These are phyloP conservation scores for Aspergillus olivimuriae DNA, from an alignment of 495 filamentous ascomycete genomes.

Conservation along the genomic window DNA sequence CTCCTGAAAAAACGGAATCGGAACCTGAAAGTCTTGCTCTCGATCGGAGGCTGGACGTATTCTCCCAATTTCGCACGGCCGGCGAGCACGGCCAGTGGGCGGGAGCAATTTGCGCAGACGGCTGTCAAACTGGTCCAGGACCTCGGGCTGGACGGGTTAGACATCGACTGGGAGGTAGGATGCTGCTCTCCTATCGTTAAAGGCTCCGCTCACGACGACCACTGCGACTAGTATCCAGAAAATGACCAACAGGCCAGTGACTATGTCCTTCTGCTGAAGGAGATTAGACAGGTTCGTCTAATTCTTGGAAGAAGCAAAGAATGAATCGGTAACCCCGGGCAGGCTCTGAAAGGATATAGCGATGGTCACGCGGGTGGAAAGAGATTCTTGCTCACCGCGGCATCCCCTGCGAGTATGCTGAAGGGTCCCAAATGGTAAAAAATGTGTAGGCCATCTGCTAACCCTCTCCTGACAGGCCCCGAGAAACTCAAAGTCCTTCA, in stretches of 20 bases:
- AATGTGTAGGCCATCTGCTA: background rate
- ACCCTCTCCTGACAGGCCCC: constrained; percentile 51
- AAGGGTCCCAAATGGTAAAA: no score
- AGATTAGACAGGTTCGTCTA: background rate
- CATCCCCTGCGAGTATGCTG: background rate
- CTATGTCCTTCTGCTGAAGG: background rate
- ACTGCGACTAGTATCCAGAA: background rate
- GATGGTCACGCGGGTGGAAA: background rate
- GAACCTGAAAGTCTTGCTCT: constrained; percentile 81
- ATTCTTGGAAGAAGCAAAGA: background rate
- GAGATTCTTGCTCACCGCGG: background rate
- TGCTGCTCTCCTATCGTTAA: background rate
- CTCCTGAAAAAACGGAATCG: constrained; percentile 81
- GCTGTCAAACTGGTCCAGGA: constrained; percentile 61
- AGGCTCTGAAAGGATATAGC: background rate
- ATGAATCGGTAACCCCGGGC: background rate
- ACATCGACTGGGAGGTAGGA: constrained; percentile 56
- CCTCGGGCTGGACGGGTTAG: constrained; percentile 54
- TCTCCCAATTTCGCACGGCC: constrained; percentile 73
- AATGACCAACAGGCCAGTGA: background rate
- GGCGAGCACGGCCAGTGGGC: constrained; percentile 47
- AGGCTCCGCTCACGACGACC: background rate
- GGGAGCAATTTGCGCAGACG: constrained; percentile 61
- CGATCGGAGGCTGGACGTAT: constrained; percentile 95
- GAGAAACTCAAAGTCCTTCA: constrained; percentile 56